These are phyloP conservation scores for Suillus hirtellus DNA, from an alignment of 768 basidiomycete genomes.

Conservation along the genomic window DNA sequence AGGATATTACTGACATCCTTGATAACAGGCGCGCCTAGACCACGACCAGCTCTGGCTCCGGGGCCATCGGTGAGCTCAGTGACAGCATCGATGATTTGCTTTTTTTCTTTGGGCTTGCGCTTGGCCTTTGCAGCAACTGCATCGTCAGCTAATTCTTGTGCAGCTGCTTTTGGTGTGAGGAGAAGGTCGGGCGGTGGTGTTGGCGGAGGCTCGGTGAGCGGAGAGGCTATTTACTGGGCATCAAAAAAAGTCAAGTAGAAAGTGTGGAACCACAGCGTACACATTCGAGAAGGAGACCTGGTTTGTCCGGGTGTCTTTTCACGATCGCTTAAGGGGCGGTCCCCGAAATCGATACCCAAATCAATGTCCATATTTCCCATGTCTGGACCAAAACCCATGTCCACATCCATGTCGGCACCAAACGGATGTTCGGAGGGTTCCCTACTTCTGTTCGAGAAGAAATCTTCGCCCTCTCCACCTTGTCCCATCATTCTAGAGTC, in stretches of 20 bases:
- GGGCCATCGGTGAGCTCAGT: slow-evolving; percentile 78
- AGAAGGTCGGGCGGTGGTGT: slow-evolving; percentile 73
- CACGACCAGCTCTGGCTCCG: slow-evolving; percentile 53
- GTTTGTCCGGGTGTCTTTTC: slow-evolving; percentile 61
- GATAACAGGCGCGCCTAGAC: slow-evolving; percentile 55
- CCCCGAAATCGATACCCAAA: slow-evolving; percentile 70
- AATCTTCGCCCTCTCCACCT: slow-evolving; percentile 55
- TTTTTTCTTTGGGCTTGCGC: slow-evolving; percentile 70
- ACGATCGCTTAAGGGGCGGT: slow-evolving; percentile 46
- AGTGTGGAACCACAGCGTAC: slow-evolving; percentile 40
- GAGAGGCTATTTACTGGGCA: slow-evolving; percentile 56
- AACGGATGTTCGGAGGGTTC: slow-evolving; percentile 70
- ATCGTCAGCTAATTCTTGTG: slow-evolving; percentile 38
- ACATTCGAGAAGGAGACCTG: slow-evolving; percentile 64
- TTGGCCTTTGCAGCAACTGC: slow-evolving; percentile 40
- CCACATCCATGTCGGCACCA: slow-evolving; percentile 50
- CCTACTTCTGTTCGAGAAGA: slow-evolving; percentile 64
- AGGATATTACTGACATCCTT: slow-evolving; percentile 69
- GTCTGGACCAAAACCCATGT: slow-evolving; percentile 51
- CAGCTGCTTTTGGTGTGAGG: slow-evolving; percentile 50
- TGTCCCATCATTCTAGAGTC: slow-evolving; percentile 60
- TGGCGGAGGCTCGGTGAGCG: slow-evolving; percentile 68
- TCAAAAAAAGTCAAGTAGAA: slow-evolving; percentile 6
- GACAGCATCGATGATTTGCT: slow-evolving; percentile 87
- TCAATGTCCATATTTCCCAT: slow-evolving; percentile 61